phyloP scores from a whole-genome alignment of 1,139 yeast species.

The Saccharomycopsis hybrid region DNA sequence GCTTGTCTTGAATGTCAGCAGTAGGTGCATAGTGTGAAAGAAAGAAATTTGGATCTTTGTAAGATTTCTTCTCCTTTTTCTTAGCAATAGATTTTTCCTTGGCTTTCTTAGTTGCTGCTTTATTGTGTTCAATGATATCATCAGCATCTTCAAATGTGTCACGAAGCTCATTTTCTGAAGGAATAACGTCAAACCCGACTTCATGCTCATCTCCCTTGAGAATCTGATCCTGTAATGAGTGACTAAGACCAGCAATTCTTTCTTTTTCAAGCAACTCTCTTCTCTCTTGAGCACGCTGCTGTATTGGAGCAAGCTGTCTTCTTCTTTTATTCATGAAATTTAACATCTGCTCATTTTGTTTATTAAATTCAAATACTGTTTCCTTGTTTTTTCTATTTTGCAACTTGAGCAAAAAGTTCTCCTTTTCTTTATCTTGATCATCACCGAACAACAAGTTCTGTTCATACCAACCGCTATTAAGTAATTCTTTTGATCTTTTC shows the following conservation, averaged over 20 bases:
- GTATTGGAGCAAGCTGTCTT: constrained; percentile 82
- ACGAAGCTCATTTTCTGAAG: constrained; percentile 44
- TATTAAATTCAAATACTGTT: constrained; percentile 86
- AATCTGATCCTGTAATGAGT: constrained; percentile 66
- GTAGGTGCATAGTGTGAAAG: constrained; percentile 89
- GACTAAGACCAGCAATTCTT: constrained; percentile 68
- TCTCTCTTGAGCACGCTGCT: constrained; percentile 67
- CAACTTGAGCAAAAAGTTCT: constrained; percentile 63
- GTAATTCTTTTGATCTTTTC: constrained; percentile 75
- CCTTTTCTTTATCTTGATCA: constrained; percentile 66
- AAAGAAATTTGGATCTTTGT: constrained; percentile 76
- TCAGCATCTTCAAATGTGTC: constrained; percentile 63
- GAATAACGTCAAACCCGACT: constrained; percentile 25
- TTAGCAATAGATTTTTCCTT: no score
- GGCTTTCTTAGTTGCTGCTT: constrained; percentile 25
- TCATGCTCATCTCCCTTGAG: constrained; percentile 33
- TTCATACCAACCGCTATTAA: constrained; percentile 83
- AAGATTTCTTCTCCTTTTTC: constrained; percentile 39
- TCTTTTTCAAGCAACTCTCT: constrained; percentile 66
- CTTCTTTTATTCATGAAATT: constrained; percentile 84
- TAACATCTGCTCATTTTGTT: constrained; percentile 64
- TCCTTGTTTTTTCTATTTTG: constrained; percentile 67
- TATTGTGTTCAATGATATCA: constrained; percentile 30
- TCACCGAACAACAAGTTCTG: constrained; percentile 71
- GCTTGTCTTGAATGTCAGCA: constrained; percentile 76